Evolutionary conservation across 305 asterid genomes (phyloP).

Genomic region (Euphrasia arctica): DNA sequence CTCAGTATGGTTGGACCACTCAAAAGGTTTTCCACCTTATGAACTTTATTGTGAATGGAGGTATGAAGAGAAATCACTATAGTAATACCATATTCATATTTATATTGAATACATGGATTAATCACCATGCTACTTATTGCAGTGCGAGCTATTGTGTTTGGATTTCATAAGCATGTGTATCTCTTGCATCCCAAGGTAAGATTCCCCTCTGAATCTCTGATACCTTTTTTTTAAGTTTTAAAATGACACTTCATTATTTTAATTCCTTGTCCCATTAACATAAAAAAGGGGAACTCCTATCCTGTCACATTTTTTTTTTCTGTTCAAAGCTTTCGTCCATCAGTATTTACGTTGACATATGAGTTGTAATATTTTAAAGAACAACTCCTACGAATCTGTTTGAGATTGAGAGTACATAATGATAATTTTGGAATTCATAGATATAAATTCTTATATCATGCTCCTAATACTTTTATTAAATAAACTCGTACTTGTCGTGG

Average conservation of each 20-base stretch:
- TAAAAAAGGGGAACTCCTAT: not conserved
- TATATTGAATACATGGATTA: conserved; percentile 21
- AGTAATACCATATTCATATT: conserved; percentile 8
- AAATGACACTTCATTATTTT: not conserved
- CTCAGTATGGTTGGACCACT: conserved; percentile 98
- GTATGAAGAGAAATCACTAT: conserved; percentile 38
- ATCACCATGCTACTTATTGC: conserved; percentile 31
- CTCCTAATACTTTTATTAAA: no score
- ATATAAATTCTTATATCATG: no score
- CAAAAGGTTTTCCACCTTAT: conserved; percentile 98
- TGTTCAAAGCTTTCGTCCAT: not conserved
- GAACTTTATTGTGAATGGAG: conserved; percentile 97
- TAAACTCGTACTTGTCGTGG: not conserved
- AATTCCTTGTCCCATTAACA: not conserved
- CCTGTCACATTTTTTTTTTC: not conserved
- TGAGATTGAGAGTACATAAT: no score
- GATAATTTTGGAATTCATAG: no score
- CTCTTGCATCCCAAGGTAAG: conserved; percentile 56
- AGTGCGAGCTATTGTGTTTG: conserved; percentile 87
- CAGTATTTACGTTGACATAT: not conserved
- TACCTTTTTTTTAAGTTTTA: not conserved
- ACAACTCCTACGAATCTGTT: not conserved
- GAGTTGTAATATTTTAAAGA: not conserved
- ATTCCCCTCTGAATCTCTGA: not conserved
- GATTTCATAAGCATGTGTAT: conserved; percentile 72